These are phyloP conservation scores for Clarireedia paspali DNA, from an alignment of 2,329 filamentous ascomycete genomes.

Conservation along the genomic window DNA sequence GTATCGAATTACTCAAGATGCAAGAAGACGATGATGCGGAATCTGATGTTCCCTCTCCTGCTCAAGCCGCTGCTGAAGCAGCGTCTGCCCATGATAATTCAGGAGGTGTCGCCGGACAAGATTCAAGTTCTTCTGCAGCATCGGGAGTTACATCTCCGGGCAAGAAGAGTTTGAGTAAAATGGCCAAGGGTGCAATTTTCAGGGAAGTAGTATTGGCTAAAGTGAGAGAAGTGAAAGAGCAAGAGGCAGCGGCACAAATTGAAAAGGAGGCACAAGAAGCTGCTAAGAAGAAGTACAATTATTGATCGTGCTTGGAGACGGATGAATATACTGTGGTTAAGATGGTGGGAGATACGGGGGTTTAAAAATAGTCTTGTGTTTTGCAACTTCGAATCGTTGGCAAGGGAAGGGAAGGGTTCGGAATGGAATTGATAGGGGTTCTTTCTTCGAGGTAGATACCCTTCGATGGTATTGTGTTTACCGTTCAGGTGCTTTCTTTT, in stretches of 20 bases:
- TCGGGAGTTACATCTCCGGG: slow-evolving; percentile 12
- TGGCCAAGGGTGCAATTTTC: slow-evolving; percentile 69
- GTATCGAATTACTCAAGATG: slow-evolving; percentile 89
- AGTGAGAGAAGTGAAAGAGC: slow-evolving; percentile 79
- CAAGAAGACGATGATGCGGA: slow-evolving; percentile 82
- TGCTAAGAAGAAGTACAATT: slow-evolving; percentile 20
- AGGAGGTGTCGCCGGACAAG: slow-evolving; percentile 13
- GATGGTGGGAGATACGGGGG: neutral
- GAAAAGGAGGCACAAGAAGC: slow-evolving; percentile 31
- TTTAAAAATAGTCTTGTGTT: neutral
- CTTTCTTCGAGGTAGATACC: slow-evolving; percentile 2
- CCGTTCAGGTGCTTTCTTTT: slow-evolving; percentile 1
- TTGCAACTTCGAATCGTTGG: neutral
- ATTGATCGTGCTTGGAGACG: neutral
- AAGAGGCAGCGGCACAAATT: slow-evolving; percentile 69
- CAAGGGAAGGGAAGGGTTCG: neutral
- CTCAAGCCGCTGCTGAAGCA: slow-evolving; percentile 46
- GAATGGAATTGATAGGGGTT: neutral
- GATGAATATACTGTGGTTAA: too few relatives aligned
- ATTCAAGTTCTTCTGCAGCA: slow-evolving; percentile 10
- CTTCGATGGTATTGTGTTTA: slow-evolving; percentile 5
- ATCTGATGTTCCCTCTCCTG: slow-evolving; percentile 51
- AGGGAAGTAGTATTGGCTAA: slow-evolving; percentile 90
- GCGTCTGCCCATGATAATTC: slow-evolving; percentile 48
- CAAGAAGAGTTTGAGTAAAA: slow-evolving; percentile 38